These are phyloP conservation scores for Neurospora sp. DNA, from an alignment of 495 filamentous ascomycete species.

Conservation along the genomic window DNA sequence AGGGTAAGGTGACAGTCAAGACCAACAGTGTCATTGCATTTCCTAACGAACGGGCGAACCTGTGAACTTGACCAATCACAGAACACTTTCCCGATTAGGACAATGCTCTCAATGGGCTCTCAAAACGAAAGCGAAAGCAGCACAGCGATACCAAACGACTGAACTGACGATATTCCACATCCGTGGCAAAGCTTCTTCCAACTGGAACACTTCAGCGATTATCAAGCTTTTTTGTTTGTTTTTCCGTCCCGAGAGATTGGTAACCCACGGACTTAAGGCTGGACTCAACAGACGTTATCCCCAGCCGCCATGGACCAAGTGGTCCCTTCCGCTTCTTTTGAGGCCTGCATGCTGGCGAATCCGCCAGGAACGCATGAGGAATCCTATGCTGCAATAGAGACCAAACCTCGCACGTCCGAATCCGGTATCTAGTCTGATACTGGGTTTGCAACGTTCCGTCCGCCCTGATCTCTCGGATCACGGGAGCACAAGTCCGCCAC, in stretches of 20 bases:
- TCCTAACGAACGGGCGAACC: not conserved
- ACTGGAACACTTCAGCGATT: not conserved
- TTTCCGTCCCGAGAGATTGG: not conserved
- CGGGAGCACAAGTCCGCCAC: not conserved
- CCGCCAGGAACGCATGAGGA: not conserved
- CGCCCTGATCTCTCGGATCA: not conserved
- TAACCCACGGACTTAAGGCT: not conserved
- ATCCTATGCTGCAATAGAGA: not conserved
- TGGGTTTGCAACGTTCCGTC: not conserved
- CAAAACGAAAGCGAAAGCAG: not conserved
- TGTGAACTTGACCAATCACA: not conserved
- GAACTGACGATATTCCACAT: not conserved
- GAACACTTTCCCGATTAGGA: not conserved
- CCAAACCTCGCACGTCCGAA: not conserved
- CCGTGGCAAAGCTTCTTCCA: not conserved
- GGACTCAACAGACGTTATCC: not conserved
- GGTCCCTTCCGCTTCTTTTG: not conserved
- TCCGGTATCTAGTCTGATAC: not conserved
- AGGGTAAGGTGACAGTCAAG: not conserved
- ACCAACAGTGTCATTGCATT: not conserved
- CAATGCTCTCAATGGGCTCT: not conserved
- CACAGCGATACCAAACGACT: not conserved
- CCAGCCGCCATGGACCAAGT: not conserved
- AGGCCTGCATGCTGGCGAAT: not conserved
- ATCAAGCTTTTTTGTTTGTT: not conserved